These are phyloP conservation scores for Eurotiales sp. DNA, from an alignment of 2,329 filamentous ascomycete genomes.

Conservation along the genomic window DNA sequence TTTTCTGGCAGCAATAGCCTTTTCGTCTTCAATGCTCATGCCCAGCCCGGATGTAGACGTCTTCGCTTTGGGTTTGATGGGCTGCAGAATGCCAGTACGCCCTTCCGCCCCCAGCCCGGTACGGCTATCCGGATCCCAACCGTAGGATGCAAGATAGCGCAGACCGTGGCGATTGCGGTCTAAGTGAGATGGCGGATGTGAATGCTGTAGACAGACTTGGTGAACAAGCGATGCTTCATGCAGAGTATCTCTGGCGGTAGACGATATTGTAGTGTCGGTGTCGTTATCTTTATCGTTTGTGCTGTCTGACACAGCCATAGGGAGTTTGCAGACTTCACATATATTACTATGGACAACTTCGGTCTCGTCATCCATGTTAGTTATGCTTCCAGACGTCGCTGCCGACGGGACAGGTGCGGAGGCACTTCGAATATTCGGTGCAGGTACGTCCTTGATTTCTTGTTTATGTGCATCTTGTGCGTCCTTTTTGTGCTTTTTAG, in stretches of 20 bases:
- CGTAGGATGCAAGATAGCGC: slow-evolving; percentile 54
- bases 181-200: slow-evolving; percentile 55
- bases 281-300: not conserved
- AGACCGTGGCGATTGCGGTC: slow-evolving; percentile 55
- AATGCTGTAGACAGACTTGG: slow-evolving; percentile 54
- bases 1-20: slow-evolving; percentile 25
- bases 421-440: not conserved
- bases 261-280: slow-evolving; percentile 8
- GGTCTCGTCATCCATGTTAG: not conserved
- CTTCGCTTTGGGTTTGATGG: slow-evolving; percentile 70
- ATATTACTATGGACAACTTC: not conserved
- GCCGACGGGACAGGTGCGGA: slow-evolving; percentile 15
- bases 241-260: slow-evolving; percentile 23
- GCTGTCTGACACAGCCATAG: slow-evolving; percentile 29
- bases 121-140: slow-evolving; percentile 60
- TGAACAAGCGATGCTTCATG: slow-evolving; percentile 55
- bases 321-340: slow-evolving; percentile 62
- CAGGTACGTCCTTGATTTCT: not conserved
- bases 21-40: slow-evolving; percentile 33
- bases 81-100: slow-evolving; percentile 66
- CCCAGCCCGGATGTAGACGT: slow-evolving; percentile 73
- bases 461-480: slow-evolving; percentile 11
- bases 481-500: slow-evolving; percentile 19
- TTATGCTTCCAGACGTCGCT: not conserved
- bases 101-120: slow-evolving; percentile 67